Percentiles rank a stretch among this genome's conserved stretches.
Evolutionary conservation across 2,329 filamentous ascomycete genomes (phyloP).

Genomic region (Chaetomiaceae sp.): DNA sequence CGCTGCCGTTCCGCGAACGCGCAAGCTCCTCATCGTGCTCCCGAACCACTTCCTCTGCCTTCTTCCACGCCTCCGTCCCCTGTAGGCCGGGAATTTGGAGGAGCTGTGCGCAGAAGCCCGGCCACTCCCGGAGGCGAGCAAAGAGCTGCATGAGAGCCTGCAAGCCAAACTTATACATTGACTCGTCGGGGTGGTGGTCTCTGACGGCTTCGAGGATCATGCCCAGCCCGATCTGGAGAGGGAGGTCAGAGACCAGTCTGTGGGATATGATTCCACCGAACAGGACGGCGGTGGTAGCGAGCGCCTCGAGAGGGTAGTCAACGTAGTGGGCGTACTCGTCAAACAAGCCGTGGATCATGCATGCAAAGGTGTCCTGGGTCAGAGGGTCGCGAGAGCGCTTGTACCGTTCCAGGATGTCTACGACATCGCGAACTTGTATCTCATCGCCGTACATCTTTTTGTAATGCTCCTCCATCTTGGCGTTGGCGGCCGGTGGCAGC

Average conservation of each 20-base stretch:
- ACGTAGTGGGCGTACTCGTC: conserved; percentile 96
- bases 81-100: conserved; percentile 76
- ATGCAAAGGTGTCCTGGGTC: conserved; percentile 93
- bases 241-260: conserved; percentile 82
- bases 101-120: conserved; percentile 85
- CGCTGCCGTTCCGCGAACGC: conserved; percentile 50
- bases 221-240: conserved; percentile 86
- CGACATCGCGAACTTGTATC: conserved; percentile 77
- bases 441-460: conserved; percentile 97
- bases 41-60: conserved; percentile 74
- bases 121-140: conserved; percentile 82
- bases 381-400: conserved; percentile 79
- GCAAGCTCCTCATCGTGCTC: conserved; percentile 60
- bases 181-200: conserved; percentile 74
- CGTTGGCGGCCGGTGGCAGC: conserved; percentile 72
- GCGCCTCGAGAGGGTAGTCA: conserved; percentile 91
- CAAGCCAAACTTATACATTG: conserved; percentile 97
- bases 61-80: conserved; percentile 77
- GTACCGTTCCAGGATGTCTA: conserved; percentile 78
- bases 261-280: conserved; percentile 96
- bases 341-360: conserved; percentile 97
- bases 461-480: conserved; percentile 95
- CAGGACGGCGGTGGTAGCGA: conserved; percentile 91
- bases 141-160: conserved; percentile 90
- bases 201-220: conserved; percentile 97